phyloP scores from a whole-genome alignment of 352 stramenopile genomes.

The Pythium aristosporum region DNA sequence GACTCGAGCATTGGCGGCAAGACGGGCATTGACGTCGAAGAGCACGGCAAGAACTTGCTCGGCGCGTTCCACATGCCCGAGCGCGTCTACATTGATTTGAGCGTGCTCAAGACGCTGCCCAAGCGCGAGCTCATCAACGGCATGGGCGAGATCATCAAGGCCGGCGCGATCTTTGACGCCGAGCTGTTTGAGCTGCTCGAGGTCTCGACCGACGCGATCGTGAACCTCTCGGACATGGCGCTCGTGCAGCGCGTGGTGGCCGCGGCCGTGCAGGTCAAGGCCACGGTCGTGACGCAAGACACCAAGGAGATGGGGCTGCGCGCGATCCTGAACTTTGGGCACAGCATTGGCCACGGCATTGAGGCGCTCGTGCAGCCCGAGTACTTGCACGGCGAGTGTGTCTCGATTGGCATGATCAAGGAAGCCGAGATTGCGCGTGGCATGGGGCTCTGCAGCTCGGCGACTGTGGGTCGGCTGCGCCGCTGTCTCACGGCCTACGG shows the following conservation, averaged over 20 bases:
- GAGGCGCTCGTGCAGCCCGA: constrained; percentile 95
- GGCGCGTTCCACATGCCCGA: constrained; percentile 98
- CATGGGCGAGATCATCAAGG: constrained; percentile 98
- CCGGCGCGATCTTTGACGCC: constrained; percentile 94
- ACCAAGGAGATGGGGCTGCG: constrained; percentile 95
- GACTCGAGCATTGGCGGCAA: constrained; percentile 98
- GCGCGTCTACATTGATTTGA: constrained; percentile 96
- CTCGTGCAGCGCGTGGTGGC: constrained; percentile 67
- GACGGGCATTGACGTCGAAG: constrained; percentile 96
- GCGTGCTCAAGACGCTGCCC: constrained; percentile 91
- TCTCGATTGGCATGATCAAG: constrained; percentile 97
- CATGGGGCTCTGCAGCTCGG: constrained; percentile 70
- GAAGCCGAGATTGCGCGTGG: constrained; percentile 92
- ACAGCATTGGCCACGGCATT: constrained; percentile 98
- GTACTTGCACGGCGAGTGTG: constrained; percentile 96
- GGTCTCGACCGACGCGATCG: constrained; percentile 82
- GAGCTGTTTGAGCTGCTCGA: constrained; percentile 95
- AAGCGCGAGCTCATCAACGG: constrained; percentile 95
- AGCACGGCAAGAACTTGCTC: constrained; percentile 96
- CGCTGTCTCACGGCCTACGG: constrained; percentile 71
- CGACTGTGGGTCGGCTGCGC: constrained; percentile 65
- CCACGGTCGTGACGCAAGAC: constrained; percentile 94
- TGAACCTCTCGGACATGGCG: constrained; percentile 59
- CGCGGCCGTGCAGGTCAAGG: constrained; percentile 91
- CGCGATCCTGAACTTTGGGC: constrained; percentile 98